These are phyloP conservation scores for Akanthomyces dipterigenus DNA, from an alignment of 2,329 filamentous ascomycete genomes.

Conservation along the genomic window DNA sequence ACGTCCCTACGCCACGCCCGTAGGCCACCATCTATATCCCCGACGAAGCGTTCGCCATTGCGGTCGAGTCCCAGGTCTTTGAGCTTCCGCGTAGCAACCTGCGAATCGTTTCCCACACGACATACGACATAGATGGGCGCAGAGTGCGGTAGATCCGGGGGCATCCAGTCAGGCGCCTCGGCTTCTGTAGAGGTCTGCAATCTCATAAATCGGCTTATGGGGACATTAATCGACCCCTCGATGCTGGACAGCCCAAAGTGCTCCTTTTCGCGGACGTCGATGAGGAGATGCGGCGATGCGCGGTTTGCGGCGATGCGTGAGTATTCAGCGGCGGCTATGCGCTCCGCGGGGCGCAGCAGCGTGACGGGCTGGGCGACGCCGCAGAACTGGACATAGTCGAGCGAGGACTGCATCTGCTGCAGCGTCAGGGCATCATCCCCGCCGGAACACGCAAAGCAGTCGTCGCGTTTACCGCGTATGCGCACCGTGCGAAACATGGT, in stretches of 20 bases:
- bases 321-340: slow-evolving; percentile 61
- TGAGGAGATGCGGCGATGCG: slow-evolving; percentile 44
- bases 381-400: slow-evolving; percentile 86
- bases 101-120: slow-evolving; percentile 71
- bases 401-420: slow-evolving; percentile 51
- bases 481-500: slow-evolving; percentile 64
- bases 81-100: slow-evolving; percentile 59
- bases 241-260: slow-evolving; percentile 78
- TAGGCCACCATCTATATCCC: slow-evolving; percentile 67
- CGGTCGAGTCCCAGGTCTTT: slow-evolving; percentile 52
- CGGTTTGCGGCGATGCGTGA: slow-evolving; percentile 21
- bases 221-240: slow-evolving; percentile 68
- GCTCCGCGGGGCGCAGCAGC: slow-evolving; percentile 55
- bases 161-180: slow-evolving; percentile 29
- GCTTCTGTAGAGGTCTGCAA: slow-evolving; percentile 17
- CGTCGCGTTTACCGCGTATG: slow-evolving; percentile 60
- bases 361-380: slow-evolving; percentile 52
- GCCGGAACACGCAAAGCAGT: slow-evolving; percentile 71
- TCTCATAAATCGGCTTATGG: slow-evolving; percentile 48
- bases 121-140: slow-evolving; percentile 66
- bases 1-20: slow-evolving; percentile 65
- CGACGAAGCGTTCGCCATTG: slow-evolving; percentile 49
- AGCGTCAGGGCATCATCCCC: slow-evolving; percentile 52
- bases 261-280: slow-evolving; percentile 80
- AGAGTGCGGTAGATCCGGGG: slow-evolving; percentile 29